A percentile compares a stretch with the other conserved stretches of the same genome.
Evolutionary conservation across 345 rosid species (phyloP).

Genomic region (Excoecaria agallocha): DNA sequence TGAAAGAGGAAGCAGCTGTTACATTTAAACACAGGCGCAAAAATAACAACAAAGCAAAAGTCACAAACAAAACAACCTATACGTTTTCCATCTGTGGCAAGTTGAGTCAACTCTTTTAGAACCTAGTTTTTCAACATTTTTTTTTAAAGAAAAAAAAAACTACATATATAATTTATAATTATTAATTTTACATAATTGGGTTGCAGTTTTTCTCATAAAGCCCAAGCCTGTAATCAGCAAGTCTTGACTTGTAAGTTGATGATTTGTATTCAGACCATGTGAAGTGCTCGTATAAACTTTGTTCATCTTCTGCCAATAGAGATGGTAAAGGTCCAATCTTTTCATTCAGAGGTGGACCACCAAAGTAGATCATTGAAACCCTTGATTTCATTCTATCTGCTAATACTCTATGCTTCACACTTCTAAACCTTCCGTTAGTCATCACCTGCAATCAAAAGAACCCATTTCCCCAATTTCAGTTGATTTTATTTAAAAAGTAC

Average conservation of each 20-base stretch:
- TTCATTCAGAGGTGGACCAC: slow-evolving; percentile 65
- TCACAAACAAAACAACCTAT: slow-evolving; percentile 19
- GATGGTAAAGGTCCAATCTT: slow-evolving; percentile 57
- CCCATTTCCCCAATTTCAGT: neutral
- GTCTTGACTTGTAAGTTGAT: slow-evolving; percentile 71
- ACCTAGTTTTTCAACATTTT: slow-evolving; percentile 7
- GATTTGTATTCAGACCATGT: slow-evolving; percentile 79
- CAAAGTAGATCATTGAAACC: slow-evolving; percentile 83
- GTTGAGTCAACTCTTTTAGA: slow-evolving; percentile 17
- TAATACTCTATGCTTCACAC: slow-evolving; percentile 87
- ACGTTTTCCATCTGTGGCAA: slow-evolving; percentile 35
- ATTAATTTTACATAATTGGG: neutral
- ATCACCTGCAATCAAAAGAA: slow-evolving; percentile 52
- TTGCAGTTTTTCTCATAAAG: slow-evolving; percentile 46
- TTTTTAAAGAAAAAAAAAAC: slow-evolving; percentile 17
- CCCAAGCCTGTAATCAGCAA: slow-evolving; percentile 77
- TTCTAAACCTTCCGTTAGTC: slow-evolving; percentile 82
- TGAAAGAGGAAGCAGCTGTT: neutral
- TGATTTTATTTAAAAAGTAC: neutral
- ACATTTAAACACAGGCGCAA: neutral
- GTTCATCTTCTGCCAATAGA: slow-evolving; percentile 52
- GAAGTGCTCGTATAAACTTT: slow-evolving; percentile 72
- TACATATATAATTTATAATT: neutral
- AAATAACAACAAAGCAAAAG: neutral
- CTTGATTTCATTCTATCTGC: slow-evolving; percentile 59